phyloP scores from a whole-genome alignment of 1,139 yeast species.

The Yamadazyma buinensis region DNA sequence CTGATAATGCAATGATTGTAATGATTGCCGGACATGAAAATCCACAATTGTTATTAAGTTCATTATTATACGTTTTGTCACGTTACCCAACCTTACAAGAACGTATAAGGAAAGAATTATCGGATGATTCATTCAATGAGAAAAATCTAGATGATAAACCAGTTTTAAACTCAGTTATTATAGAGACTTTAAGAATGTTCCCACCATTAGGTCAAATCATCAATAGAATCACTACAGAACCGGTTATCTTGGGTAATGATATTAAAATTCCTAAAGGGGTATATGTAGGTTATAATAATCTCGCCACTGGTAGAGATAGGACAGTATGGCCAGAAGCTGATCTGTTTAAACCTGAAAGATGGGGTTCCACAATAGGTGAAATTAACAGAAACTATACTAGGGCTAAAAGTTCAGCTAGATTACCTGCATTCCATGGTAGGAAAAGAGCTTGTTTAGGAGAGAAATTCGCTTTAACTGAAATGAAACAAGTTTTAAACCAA shows the following conservation, averaged over 20 bases:
- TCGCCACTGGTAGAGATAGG: constrained; percentile 51
- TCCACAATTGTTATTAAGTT: constrained; percentile 51
- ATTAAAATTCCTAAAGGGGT: constrained; percentile 50
- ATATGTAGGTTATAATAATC: constrained; percentile 57
- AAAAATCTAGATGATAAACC: constrained; percentile 11
- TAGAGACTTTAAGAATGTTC: constrained; percentile 49
- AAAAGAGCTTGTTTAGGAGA: constrained; percentile 63
- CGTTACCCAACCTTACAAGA: constrained; percentile 36
- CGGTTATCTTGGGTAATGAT: constrained; percentile 34
- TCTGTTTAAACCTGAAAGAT: constrained; percentile 49
- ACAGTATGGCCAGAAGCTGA: constrained; percentile 47
- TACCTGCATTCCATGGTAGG: constrained; percentile 61
- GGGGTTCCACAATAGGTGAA: constrained; percentile 45
- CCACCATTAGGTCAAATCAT: constrained; percentile 62
- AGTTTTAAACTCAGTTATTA: constrained; percentile 31
- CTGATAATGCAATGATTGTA: constrained; percentile 55
- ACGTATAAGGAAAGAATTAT: constrained; percentile 27
- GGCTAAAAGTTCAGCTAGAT: constrained; percentile 41
- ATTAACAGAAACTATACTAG: constrained; percentile 34
- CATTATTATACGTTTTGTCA: constrained; percentile 46
- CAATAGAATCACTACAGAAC: constrained; percentile 43
- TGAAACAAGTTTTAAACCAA: constrained; percentile 34
- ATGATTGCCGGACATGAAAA: constrained; percentile 65
- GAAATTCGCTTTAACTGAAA: constrained; percentile 49
- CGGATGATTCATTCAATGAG: not conserved